Conservation (phyloP, 208 protist genomes). For the Crithidia fasciculata region DNA sequence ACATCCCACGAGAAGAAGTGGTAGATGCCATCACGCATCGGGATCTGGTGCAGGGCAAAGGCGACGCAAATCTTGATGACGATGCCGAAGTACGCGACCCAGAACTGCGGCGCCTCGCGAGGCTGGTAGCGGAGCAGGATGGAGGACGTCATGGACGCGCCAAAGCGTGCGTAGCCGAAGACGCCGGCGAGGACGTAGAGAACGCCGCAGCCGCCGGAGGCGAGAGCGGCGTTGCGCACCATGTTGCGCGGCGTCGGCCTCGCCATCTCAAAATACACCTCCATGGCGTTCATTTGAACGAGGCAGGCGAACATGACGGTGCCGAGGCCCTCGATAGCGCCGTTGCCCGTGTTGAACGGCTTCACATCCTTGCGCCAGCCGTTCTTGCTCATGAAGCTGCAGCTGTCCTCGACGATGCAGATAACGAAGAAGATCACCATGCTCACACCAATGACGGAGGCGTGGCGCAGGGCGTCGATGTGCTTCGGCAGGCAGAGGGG, state of each 20-base stretch:
- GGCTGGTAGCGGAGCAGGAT: constrained; percentile 77
- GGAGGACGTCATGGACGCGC: constrained; percentile 41
- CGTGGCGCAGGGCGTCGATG: constrained; percentile 71
- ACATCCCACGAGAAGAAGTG: constrained; percentile 55
- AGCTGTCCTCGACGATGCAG: constrained; percentile 50
- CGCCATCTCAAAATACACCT: constrained; percentile 59
- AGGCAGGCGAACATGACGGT: constrained; percentile 73
- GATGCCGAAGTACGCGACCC: constrained; percentile 64
- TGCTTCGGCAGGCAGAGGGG: constrained; percentile 64
- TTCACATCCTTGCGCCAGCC: constrained; percentile 50
- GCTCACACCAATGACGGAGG: constrained; percentile 49
- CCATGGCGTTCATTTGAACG: constrained; percentile 64
- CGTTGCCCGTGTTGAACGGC: constrained; percentile 37
- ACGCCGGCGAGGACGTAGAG: constrained; percentile 78
- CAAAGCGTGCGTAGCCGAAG: constrained; percentile 80
- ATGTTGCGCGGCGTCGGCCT: constrained; percentile 46
- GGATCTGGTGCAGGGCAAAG: constrained; percentile 64
- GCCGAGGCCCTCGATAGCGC: constrained; percentile 40
- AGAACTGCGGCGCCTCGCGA: constrained; percentile 44
- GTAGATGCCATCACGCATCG: constrained; percentile 67
- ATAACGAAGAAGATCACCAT: constrained; percentile 72
- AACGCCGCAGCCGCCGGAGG: constrained; percentile 41
- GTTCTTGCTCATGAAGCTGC: constrained; percentile 32
- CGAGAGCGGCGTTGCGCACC: constrained; percentile 39
- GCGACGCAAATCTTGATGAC: constrained; percentile 78